Conservation (phyloP, 441 rosid species). For the Caryocar brasiliense region DNA sequence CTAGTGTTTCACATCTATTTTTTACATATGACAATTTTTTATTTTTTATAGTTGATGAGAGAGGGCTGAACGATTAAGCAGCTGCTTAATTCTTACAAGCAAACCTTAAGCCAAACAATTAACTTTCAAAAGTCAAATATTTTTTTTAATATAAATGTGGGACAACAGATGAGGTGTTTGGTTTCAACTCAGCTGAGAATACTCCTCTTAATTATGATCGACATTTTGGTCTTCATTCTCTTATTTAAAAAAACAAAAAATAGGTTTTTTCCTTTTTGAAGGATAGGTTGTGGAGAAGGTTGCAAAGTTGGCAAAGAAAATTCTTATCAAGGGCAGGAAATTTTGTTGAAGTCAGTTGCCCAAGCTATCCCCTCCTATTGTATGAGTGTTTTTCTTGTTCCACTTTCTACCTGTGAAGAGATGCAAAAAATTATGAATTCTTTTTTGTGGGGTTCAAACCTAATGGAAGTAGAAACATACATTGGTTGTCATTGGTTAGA, state of each 20-base stretch:
- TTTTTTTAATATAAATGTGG: background rate
- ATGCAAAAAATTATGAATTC: background rate
- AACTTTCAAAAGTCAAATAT: background rate
- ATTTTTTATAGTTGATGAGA: background rate
- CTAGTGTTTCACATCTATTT: background rate
- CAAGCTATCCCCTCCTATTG: background rate
- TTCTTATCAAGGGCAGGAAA: background rate
- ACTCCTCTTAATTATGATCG: no score
- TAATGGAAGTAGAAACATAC: background rate
- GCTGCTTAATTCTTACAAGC: background rate
- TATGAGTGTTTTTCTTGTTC: background rate
- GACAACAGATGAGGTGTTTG: background rate
- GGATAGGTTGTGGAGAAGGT: background rate
- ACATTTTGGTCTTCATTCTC: no score
- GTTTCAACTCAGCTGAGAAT: no score
- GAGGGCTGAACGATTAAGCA: background rate
- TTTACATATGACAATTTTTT: background rate
- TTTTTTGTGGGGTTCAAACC: background rate
- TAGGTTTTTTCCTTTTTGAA: no score
- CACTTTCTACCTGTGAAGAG: background rate
- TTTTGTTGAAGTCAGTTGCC: background rate
- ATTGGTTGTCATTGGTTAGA: background rate
- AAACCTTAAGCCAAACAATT: background rate
- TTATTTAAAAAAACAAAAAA: no score
- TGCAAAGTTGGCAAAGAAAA: background rate